Conservation (phyloP, 441 rosid genomes). For the Theobroma grandiflorum region DNA sequence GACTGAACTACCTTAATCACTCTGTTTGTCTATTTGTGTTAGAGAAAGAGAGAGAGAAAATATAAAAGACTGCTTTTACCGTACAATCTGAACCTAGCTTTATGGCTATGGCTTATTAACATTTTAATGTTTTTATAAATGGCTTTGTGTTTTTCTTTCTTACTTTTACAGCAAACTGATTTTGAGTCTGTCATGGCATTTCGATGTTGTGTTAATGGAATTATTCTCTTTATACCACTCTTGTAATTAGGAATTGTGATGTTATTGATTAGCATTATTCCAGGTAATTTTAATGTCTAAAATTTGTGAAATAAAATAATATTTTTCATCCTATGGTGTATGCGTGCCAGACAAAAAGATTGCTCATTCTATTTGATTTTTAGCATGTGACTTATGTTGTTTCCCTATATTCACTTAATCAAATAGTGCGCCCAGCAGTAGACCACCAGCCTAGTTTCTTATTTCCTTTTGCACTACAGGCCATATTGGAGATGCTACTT, state of each 20-base stretch:
- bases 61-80: neutral
- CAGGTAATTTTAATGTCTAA: neutral
- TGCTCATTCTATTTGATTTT: neutral
- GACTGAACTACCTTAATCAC: neutral
- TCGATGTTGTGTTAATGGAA: neutral
- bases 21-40: neutral
- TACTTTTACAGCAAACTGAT: neutral
- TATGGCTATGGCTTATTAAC: neutral
- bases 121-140: neutral
- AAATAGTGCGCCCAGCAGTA: constrained; percentile 9
- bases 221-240: neutral
- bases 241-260: neutral
- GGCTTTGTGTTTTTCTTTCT: neutral
- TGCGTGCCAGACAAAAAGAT: neutral
- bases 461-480: constrained; percentile 50
- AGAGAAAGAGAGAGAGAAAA: neutral
- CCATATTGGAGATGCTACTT: constrained; percentile 99
- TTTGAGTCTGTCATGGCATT: constrained; percentile 4
- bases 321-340: neutral
- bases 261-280: neutral
- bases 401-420: neutral
- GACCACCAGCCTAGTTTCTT: constrained; percentile 2
- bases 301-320: neutral
- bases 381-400: neutral
- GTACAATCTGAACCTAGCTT: neutral